phyloP scores from a whole-genome alignment of 202 grass and related monocot species.

The Miscanthus sacchariflorus region DNA sequence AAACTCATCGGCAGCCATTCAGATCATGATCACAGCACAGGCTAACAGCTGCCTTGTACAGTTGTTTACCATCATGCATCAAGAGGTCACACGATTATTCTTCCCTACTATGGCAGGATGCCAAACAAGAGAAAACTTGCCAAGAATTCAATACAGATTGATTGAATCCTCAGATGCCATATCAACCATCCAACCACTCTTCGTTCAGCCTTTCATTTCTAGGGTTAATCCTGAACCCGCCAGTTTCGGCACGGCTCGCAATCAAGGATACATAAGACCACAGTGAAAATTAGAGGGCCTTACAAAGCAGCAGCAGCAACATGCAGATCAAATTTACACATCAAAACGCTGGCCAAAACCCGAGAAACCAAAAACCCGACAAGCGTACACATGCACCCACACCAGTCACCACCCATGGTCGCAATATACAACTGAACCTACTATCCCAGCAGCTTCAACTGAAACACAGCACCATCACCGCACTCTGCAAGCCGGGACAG shows the following conservation, averaged over 20 bases:
- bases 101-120: constrained; percentile 7
- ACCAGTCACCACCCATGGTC: constrained; percentile 37
- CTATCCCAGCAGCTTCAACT: constrained; percentile 36
- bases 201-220: constrained; percentile 69
- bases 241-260: constrained; percentile 53
- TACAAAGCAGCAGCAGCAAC: constrained; percentile 51
- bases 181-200: constrained; percentile 37
- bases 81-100: constrained; percentile 12
- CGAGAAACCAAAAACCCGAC: constrained; percentile 28
- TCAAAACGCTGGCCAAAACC: constrained; percentile 45
- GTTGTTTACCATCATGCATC: not conserved
- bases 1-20: not conserved
- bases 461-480: constrained; percentile 60
- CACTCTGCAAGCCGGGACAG: constrained; percentile 84
- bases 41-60: not conserved
- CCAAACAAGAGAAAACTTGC: not conserved
- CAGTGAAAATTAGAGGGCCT: constrained; percentile 68
- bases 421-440: constrained; percentile 81
- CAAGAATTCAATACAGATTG: not conserved
- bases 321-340: constrained; percentile 83
- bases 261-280: constrained; percentile 65
- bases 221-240: constrained; percentile 70
- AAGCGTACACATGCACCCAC: constrained; percentile 47
- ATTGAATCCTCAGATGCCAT: too few species aligned
- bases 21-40: not conserved